Evolutionary conservation across 2,329 filamentous ascomycete genomes (phyloP).

Genomic region (Fusarium sp.): DNA sequence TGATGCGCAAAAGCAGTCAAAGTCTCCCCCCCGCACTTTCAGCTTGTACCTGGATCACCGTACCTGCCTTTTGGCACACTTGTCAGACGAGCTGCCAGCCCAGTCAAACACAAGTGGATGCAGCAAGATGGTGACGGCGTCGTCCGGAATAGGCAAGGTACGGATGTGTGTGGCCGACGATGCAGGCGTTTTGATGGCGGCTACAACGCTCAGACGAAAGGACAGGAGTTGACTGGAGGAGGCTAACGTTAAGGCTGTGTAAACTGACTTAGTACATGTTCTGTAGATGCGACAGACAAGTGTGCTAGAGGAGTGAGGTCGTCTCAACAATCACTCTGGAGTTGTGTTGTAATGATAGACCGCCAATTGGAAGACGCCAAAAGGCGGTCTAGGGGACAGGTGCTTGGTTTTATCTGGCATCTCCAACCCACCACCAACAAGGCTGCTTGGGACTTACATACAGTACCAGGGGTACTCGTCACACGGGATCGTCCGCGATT

Average conservation of each 20-base stretch:
- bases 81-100: constrained; percentile 11
- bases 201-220: constrained; percentile 34
- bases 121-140: constrained; percentile 27
- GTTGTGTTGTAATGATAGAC: constrained; percentile 45
- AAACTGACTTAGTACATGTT: background rate
- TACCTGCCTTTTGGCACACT: constrained; percentile 38
- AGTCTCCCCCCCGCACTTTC: constrained; percentile 33
- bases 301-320: background rate
- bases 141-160: constrained; percentile 40
- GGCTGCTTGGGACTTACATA: constrained; percentile 17
- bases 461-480: constrained; percentile 3
- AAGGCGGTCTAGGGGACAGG: constrained; percentile 41
- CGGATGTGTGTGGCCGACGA: constrained; percentile 27
- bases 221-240: constrained; percentile 15
- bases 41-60: constrained; percentile 37
- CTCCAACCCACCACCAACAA: constrained; percentile 28
- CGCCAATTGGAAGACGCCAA: constrained; percentile 50
- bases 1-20: background rate
- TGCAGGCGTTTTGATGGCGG: constrained; percentile 26
- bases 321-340: constrained; percentile 17
- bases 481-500: constrained; percentile 29
- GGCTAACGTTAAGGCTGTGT: constrained; percentile 21
- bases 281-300: background rate
- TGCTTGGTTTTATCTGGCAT: constrained; percentile 21
- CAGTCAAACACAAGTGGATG: constrained; percentile 22